These are phyloP conservation scores for Penicillium canescens DNA, from an alignment of 495 filamentous ascomycete genomes.

Conservation along the genomic window DNA sequence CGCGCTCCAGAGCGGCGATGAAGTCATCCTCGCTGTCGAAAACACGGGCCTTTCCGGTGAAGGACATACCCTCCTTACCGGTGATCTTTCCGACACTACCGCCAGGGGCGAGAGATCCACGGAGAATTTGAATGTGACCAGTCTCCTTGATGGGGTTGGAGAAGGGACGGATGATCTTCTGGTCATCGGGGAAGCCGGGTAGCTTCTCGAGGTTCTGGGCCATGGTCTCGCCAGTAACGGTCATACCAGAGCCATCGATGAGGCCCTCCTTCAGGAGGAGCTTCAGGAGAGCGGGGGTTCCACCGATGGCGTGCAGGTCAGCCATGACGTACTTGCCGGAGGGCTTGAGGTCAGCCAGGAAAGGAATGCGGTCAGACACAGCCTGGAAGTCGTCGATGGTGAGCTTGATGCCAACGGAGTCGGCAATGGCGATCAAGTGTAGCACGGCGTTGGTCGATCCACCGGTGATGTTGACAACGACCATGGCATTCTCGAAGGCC, in stretches of 20 bases:
- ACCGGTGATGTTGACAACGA: constrained; percentile 89
- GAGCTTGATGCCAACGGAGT: constrained; percentile 89
- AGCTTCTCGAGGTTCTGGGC: constrained; percentile 83
- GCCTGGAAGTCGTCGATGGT: constrained; percentile 97
- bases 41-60: constrained; percentile 83
- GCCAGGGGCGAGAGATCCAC: constrained; percentile 85
- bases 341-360: constrained; percentile 95
- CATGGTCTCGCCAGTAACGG: constrained; percentile 92
- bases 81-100: constrained; percentile 98
- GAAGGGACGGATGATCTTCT: constrained; percentile 89
- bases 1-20: constrained; percentile 71
- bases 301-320: constrained; percentile 86
- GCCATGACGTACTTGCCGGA: constrained; percentile 97
- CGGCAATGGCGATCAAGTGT: constrained; percentile 94
- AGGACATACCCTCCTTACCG: constrained; percentile 90
- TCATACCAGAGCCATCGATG: constrained; percentile 84
- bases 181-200: constrained; percentile 76
- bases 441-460: constrained; percentile 97
- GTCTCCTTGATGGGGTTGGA: constrained; percentile 90
- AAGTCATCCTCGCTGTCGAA: constrained; percentile 86
- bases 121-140: constrained; percentile 96
- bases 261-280: constrained; percentile 88
- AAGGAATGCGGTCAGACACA: constrained; percentile 87
- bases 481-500: constrained; percentile 97
- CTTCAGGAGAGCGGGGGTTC: constrained; percentile 87